Percentiles rank a stretch among this genome's conserved stretches.
Conservation (phyloP, 1,284 basidiomycete species). For the Uromyces viciae-fabae region DNA sequence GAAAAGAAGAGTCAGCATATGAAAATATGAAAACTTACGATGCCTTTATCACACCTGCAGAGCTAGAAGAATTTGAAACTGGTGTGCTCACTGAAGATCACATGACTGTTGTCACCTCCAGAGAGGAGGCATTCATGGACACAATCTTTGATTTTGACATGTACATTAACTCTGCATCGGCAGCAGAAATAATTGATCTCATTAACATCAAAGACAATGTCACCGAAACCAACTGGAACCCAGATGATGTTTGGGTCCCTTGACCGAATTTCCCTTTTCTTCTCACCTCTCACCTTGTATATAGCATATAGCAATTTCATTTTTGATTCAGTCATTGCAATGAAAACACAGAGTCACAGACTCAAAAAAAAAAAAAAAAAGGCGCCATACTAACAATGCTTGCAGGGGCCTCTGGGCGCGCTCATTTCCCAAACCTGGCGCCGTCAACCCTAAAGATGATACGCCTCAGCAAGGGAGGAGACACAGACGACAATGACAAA, state of each 20-base stretch:
- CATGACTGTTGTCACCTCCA: not conserved
- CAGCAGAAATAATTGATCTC: not conserved
- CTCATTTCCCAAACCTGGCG: too few species aligned
- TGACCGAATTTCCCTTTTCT: too few species aligned
- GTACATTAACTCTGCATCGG: not conserved
- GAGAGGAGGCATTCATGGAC: slow-evolving; percentile 24
- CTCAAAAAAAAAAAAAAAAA: slow-evolving; percentile 1
- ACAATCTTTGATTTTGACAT: slow-evolving; percentile 17
- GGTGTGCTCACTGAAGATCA: not conserved
- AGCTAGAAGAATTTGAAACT: slow-evolving; percentile 5
- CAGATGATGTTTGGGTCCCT: not conserved
- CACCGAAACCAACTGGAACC: not conserved
- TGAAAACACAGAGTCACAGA: too few species aligned
- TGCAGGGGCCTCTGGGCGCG: too few species aligned
- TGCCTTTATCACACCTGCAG: not conserved
- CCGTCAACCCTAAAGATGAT: too few species aligned
- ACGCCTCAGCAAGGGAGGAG: too few species aligned
- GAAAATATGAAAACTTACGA: slow-evolving; percentile 2
- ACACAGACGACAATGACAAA: too few species aligned
- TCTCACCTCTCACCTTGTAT: too few species aligned
- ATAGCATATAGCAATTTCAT: too few species aligned
- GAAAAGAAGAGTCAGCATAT: not conserved
- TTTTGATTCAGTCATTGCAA: too few species aligned
- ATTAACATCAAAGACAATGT: not conserved
- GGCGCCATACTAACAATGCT: too few species aligned